phyloP scores from a whole-genome alignment of 208 protist genomes.

The Herpetomonas samuelpessoai region DNA sequence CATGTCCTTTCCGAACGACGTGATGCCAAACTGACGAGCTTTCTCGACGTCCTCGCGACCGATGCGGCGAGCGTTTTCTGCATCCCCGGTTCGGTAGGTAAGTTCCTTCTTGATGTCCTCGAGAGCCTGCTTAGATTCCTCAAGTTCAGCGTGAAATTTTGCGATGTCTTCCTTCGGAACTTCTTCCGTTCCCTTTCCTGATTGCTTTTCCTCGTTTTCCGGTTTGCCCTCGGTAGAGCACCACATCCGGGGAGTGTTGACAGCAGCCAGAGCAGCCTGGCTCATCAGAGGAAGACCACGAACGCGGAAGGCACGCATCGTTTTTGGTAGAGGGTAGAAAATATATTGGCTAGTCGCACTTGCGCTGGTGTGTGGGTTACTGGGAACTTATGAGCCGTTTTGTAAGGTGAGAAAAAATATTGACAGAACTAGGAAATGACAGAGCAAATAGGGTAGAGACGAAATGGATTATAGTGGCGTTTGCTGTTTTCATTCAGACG shows the following conservation, averaged over 20 bases:
- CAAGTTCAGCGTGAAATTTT: conserved; percentile 57
- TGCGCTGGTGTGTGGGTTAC: too few relatives aligned
- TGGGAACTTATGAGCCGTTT: too few relatives aligned
- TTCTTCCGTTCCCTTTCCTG: conserved; percentile 43
- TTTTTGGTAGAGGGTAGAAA: too few relatives aligned
- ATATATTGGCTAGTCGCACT: too few relatives aligned
- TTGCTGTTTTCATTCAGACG: too few relatives aligned
- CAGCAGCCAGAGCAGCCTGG: conserved; percentile 12
- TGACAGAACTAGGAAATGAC: too few relatives aligned
- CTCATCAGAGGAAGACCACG: conserved; percentile 6
- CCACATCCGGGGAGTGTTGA: conserved; percentile 28
- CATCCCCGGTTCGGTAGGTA: conserved; percentile 84
- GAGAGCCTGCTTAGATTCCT: conserved; percentile 47
- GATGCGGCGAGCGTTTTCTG: conserved; percentile 87
- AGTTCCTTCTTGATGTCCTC: conserved; percentile 83
- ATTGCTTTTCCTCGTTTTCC: conserved; percentile 11
- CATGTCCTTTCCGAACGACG: conserved; percentile 90
- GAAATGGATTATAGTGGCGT: background rate
- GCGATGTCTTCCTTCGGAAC: conserved; percentile 18
- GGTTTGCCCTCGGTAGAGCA: conserved; percentile 28
- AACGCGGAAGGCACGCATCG: conserved; percentile 25
- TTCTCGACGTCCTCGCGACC: conserved; percentile 89
- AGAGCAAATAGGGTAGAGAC: too few relatives aligned
- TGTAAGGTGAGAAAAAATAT: too few relatives aligned
- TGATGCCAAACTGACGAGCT: conserved; percentile 85